These are phyloP conservation scores for Pseudisothecium myosuroides DNA, from an alignment of 225 moss, liverwort and hornwort species.

Conservation along the genomic window DNA sequence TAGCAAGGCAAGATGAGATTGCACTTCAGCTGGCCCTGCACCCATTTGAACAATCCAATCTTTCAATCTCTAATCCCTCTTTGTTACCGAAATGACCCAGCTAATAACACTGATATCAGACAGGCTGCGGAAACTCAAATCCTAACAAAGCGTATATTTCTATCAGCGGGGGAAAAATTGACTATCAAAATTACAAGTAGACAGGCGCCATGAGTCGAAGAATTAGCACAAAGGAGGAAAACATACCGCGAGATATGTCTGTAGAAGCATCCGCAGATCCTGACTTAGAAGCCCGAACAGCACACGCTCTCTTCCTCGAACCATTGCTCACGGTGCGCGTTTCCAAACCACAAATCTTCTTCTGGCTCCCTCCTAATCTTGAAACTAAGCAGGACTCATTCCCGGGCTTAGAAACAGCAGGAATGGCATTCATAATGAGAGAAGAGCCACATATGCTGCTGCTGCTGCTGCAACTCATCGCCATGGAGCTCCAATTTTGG, in stretches of 20 bases:
- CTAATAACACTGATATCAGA: background rate
- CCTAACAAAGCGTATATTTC: background rate
- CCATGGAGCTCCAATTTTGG: background rate
- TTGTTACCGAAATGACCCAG: background rate
- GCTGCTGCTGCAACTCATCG: background rate
- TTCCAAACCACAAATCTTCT: background rate
- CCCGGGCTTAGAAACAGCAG: background rate
- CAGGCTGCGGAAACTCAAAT: background rate
- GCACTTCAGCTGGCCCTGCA: background rate
- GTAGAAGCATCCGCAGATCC: background rate
- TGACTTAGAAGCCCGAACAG: background rate
- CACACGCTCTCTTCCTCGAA: background rate
- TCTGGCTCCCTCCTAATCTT: background rate
- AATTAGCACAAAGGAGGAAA: background rate
- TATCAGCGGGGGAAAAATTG: background rate
- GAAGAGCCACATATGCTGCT: background rate
- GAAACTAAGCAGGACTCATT: background rate
- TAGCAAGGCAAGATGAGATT: slow-evolving; percentile 14
- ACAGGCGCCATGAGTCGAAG: background rate
- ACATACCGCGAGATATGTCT: background rate
- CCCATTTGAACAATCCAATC: background rate
- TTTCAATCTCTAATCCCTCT: background rate
- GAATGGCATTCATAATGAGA: background rate
- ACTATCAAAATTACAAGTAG: background rate
- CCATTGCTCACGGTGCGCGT: background rate